Conservation (phyloP, 805 yeast species). For the Citeromyces nyonsensis region DNA sequence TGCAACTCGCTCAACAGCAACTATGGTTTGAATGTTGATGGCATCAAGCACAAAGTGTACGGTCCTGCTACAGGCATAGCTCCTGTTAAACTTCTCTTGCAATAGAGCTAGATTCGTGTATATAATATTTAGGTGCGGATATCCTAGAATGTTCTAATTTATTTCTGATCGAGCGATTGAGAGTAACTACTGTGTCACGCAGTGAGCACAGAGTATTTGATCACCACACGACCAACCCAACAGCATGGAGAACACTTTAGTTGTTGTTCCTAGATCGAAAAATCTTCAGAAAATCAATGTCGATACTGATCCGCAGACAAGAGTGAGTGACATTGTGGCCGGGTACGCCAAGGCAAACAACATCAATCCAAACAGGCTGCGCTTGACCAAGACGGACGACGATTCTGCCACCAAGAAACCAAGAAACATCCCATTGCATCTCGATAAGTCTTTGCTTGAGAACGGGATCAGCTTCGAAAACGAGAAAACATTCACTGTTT, state of each 20-base stretch:
- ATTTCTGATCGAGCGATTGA: too few relatives aligned
- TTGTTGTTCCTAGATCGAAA: slow-evolving; percentile 47
- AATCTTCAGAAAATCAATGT: slow-evolving; percentile 30
- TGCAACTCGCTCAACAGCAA: slow-evolving; percentile 5
- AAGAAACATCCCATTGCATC: slow-evolving; percentile 26
- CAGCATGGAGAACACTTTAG: slow-evolving; percentile 12
- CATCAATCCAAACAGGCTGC: slow-evolving; percentile 32
- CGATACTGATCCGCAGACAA: slow-evolving; percentile 18
- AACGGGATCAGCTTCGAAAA: slow-evolving; percentile 22
- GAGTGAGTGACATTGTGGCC: slow-evolving; percentile 19
- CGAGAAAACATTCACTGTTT: slow-evolving; percentile 24
- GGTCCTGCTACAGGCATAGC: background rate
- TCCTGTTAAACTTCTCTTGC: background rate
- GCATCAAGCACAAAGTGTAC: background rate
- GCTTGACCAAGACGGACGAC: slow-evolving; percentile 27
- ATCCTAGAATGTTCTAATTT: background rate
- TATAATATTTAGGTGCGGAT: too few relatives aligned
- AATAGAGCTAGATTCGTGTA: too few relatives aligned
- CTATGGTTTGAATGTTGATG: slow-evolving; percentile 1
- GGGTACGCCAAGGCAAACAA: slow-evolving; percentile 21
- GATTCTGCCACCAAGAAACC: slow-evolving; percentile 12
- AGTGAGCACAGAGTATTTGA: too few relatives aligned
- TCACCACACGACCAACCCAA: too few relatives aligned
- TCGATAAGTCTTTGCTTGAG: slow-evolving; percentile 25
- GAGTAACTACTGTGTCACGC: too few relatives aligned